Evolutionary conservation across 805 yeast genomes (phyloP), one percentile per base, ranked within the genome.

Genomic region (Pichia occidentalis): DNA sequence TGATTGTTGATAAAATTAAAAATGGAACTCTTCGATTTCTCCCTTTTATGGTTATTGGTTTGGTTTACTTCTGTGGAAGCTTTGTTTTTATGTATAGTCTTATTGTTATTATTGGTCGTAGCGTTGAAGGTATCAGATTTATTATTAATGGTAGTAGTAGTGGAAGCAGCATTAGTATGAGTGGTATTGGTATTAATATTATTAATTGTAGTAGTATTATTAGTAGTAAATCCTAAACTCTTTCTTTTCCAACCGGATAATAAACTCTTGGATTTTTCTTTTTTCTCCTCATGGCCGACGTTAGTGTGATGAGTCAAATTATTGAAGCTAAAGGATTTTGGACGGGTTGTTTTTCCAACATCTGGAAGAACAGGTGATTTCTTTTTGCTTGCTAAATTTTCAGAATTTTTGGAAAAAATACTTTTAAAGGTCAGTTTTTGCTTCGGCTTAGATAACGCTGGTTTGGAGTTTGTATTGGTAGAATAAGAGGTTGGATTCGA

Each of bases 171-270:
- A 22, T 31, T 21, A n/a, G 13, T 31, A 11, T 6, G 4, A n/a
- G 9, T 21, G 17, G 21, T 14, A 17, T 17, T 28, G 8, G 2
- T 17, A 7, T 10, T 17, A 11, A 19, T 29, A 16, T 29, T 17
- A 16, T 18, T 40, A 5, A 12, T 20, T 5, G 27, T 9, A 22
- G 4, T 29, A 17, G 37, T 28, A 3, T 24, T 26, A 8, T 38
- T 35, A 14, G 29, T 36, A 11, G 34, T 27, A 17, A 42, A 31
- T 7, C 40, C 37, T 8, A 54, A 30, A 26, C 59, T 54, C 34
- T 50, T 56, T 43, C 63, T 50, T 26, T 52, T 58, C 63, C 63
- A 59, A 5, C 47, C 41, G 4, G 52, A 42, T 8, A 59, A 39
- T n/a, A 59, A 41, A 35, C 61, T 54, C 36, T 42, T 52, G 7